phyloP scores from a whole-genome alignment of 225 moss, liverwort and hornwort genomes.

The Lunularia cruciata region DNA sequence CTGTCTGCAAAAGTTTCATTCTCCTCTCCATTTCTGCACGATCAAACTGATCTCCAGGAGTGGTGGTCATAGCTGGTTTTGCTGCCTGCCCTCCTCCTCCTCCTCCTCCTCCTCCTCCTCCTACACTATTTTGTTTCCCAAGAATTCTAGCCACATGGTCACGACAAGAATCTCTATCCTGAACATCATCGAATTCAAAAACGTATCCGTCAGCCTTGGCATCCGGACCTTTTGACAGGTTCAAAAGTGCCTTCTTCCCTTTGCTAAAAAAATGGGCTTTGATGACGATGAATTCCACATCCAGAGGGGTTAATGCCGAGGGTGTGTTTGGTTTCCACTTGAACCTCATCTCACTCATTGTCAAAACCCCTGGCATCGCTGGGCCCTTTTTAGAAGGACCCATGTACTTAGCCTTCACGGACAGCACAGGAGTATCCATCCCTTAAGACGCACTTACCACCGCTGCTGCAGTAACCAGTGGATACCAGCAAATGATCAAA shows the following conservation, averaged over 20 bases:
- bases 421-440: conserved; percentile 73
- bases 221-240: conserved; percentile 69
- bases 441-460: too few relatives aligned
- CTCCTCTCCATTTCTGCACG: conserved; percentile 68
- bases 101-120: conserved; percentile 16
- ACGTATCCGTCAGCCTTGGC: conserved; percentile 58
- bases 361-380: conserved; percentile 64
- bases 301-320: conserved; percentile 36
- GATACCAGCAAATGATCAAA: too few relatives aligned
- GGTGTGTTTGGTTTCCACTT: conserved; percentile 79
- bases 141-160: conserved; percentile 70
- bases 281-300: conserved; percentile 61
- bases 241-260: conserved; percentile 73
- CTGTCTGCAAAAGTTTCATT: conserved; percentile 84
- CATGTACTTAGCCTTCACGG: conserved; percentile 74
- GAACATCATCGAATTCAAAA: conserved; percentile 78
- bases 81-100: conserved; percentile 4
- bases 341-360: conserved; percentile 64
- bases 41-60: conserved; percentile 58
- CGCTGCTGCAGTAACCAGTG: too few relatives aligned
- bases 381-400: conserved; percentile 60
- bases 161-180: conserved; percentile 70
- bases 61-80: conserved; percentile 8
- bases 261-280: conserved; percentile 78
- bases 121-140: conserved; percentile 37